A percentile compares a stretch with the other conserved stretches of the same genome.
phyloP scores from a whole-genome alignment of 2,329 filamentous ascomycete genomes.

The Pseudogymnoascus sp. region DNA sequence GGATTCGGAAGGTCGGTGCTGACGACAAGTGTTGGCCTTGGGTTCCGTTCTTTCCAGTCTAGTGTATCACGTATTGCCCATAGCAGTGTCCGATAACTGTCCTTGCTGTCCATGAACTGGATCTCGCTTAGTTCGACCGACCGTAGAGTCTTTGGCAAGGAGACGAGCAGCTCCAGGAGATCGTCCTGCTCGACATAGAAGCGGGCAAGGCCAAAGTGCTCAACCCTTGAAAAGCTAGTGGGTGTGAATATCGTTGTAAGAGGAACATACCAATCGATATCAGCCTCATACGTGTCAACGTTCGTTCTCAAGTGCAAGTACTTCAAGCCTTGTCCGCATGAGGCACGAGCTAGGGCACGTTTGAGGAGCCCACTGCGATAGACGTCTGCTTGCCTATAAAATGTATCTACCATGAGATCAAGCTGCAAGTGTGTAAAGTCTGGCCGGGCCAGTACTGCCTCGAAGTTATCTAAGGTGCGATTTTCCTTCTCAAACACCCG shows the following conservation, averaged over 20 bases:
- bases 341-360: slow-evolving; percentile 12
- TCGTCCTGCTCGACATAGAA: slow-evolving; percentile 23
- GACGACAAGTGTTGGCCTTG: slow-evolving; percentile 8
- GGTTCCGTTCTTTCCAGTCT: slow-evolving; percentile 13
- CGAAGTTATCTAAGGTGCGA: slow-evolving; percentile 22
- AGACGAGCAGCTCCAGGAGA: slow-evolving; percentile 23
- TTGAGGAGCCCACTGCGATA: slow-evolving; percentile 17
- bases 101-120: slow-evolving; percentile 15
- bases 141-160: slow-evolving; percentile 23
- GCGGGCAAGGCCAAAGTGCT: slow-evolving; percentile 26
- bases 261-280: slow-evolving; percentile 9
- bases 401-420: slow-evolving; percentile 17
- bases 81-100: slow-evolving; percentile 17
- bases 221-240: slow-evolving; percentile 23
- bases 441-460: slow-evolving; percentile 19
- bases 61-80: slow-evolving; percentile 19
- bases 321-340: slow-evolving; percentile 16
- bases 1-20: slow-evolving; percentile 12
- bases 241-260: slow-evolving; percentile 27
- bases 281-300: no score
- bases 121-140: slow-evolving; percentile 30
- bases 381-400: neutral
- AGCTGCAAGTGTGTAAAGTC: slow-evolving; percentile 25
- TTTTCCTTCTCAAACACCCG: slow-evolving; percentile 23
- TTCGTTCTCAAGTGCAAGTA: slow-evolving; percentile 21